Base-by-base conservation (phyloP, 108 stramenopile genomes). In the Asterionellopsis glacialis region DNA sequence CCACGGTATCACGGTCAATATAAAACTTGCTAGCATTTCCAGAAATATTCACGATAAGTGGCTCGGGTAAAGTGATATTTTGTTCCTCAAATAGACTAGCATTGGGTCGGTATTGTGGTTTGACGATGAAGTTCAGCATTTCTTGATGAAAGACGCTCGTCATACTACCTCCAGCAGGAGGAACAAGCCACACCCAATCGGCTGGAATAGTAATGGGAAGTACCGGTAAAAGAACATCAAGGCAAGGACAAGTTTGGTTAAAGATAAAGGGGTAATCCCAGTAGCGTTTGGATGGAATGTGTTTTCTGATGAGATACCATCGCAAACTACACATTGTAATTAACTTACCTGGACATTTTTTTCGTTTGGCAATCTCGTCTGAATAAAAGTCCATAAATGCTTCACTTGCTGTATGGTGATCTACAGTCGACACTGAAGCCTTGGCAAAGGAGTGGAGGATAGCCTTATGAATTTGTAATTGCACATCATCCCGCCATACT, bases 121-220 rank as follows among this genome's bases (percentile, higher is more conserved):
- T 19, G 11, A 50, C n/a, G 11, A 45, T n/a, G 53, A 70, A 75
- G 54, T 75, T 64, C 1, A 69, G 33, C 69, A 70, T 70, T 48
- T 75, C 75, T 23, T 57, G 51, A 41, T 76, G 75, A 49, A 60
- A 76, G 0, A 54, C 67, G 2, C 26, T 33, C 7, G 33, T 33
- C 33, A 33, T 33, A 33, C 33, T 33, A 5, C 33, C 33, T 5
- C 33, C 33, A 33, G 33, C 33, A 33, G 33, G 33, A 33, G 33
- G 33, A 5, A 33, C 33, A 33, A 33, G 33, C 33, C 33, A 33
- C 33, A 33, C 33, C 33, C 33, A 33, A 7, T 33, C 33, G 7
- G 33, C 33, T 33, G 7, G 7, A n/a, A n/a, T n/a, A n/a, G n/a
- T n/a, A n/a, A n/a, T n/a, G n/a, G n/a, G n/a, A n/a, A n/a, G n/a